Evolutionary conservation across 2,329 filamentous ascomycete species (phyloP), one percentile per base, ranked within the genome.

Genomic region (Fusarium phyllophilum): DNA sequence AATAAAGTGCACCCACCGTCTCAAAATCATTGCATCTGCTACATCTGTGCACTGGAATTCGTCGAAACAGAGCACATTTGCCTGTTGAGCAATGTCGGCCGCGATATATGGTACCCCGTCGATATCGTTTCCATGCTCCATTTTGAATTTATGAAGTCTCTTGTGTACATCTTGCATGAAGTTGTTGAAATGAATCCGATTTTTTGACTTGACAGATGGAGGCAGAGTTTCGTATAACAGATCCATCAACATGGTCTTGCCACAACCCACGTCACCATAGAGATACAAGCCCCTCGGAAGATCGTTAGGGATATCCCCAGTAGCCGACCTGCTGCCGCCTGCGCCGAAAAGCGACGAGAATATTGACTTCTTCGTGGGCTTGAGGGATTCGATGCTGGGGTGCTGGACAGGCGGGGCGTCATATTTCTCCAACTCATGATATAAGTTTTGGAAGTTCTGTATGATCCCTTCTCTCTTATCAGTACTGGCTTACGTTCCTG

Each of bases 191-290:
- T 99, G 96, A 79, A 99, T 98, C 54, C 96, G 89, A 52, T 92
- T 97, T 85, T 97, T 98, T 38, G 91, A 90, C 65, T 87, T 89
- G 74, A 98, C 95, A 68, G 92, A 92, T 22, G 86, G 82, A 1
- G 96, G 96, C 29, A 98, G 86, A 0, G 96, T 98, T 74, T 98
- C 95, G 85, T 95, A 97, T 83, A 98, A 98, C 56, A 99, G 86
- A 81, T 99, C 96, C 96, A 99, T 99, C 80, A 99, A 87, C 96
- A 99, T 99, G 6, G 96, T 99, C 87, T 99, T 99, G 71, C 96
- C 96, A 78, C 94, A 97, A 45, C 96, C 96, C 5, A 99, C 96
- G 81, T 99, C 96, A 66, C 96, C 96, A 79, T 94, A 98, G 82
- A 99, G 92, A 83, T 99, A 99, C 38, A 99, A 84, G 1, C 96